Evolutionary conservation across 768 basidiomycete genomes (phyloP).

Genomic region (Cyclocybe aegerita): DNA sequence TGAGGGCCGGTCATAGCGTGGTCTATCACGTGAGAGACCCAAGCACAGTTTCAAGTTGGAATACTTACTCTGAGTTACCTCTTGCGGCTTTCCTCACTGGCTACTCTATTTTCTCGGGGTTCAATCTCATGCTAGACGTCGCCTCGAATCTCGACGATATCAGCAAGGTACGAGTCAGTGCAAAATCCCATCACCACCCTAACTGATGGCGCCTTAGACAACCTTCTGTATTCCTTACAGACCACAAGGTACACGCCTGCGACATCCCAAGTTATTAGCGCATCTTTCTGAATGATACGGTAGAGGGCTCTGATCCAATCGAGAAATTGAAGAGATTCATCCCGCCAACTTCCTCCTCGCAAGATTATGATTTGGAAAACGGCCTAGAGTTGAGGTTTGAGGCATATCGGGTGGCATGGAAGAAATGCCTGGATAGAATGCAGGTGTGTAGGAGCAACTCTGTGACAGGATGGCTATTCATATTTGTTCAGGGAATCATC

Average conservation of each 20-base stretch:
- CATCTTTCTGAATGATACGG: background rate
- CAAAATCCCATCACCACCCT: background rate
- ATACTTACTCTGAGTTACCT: background rate
- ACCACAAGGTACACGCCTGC: slow-evolving; percentile 3
- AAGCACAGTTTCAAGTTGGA: too few relatives aligned
- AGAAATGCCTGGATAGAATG: slow-evolving; percentile 52
- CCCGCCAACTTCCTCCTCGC: background rate
- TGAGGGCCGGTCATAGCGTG: too few relatives aligned
- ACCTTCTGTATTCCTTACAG: slow-evolving; percentile 16
- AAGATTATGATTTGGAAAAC: slow-evolving; percentile 9
- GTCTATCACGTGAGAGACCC: too few relatives aligned
- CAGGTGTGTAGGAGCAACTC: slow-evolving; percentile 38
- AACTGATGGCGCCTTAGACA: slow-evolving; percentile 4
- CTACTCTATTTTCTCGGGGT: background rate
- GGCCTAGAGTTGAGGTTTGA: slow-evolving; percentile 33
- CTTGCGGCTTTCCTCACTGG: background rate
- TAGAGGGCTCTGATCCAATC: background rate
- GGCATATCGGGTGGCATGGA: slow-evolving; percentile 60
- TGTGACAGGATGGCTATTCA: background rate
- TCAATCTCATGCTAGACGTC: slow-evolving; percentile 4
- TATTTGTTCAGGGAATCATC: slow-evolving; percentile 39
- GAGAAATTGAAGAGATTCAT: background rate
- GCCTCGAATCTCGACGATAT: slow-evolving; percentile 14
- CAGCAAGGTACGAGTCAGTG: slow-evolving; percentile 5
- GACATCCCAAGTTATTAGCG: background rate